Evolutionary conservation across 495 filamentous ascomycete genomes (phyloP).

Genomic region (Talaromyces thailandensis): DNA sequence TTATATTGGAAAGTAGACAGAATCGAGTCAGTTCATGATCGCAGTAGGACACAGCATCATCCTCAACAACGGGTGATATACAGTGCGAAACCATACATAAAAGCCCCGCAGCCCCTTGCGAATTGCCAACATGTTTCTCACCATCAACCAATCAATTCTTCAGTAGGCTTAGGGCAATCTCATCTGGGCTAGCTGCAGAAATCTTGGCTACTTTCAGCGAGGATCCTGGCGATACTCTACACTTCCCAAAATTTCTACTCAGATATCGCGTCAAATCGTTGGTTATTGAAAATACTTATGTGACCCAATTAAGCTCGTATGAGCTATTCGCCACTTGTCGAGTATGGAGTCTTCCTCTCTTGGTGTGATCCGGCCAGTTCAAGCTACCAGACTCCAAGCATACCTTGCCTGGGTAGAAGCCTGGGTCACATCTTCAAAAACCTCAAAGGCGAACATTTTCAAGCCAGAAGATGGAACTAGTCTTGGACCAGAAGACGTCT

Average conservation of each 20-base stretch:
- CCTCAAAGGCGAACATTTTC: neutral
- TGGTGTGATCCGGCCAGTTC: neutral
- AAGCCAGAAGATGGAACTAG: neutral
- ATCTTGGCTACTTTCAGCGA: no score
- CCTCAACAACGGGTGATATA: neutral
- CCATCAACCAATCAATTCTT: neutral
- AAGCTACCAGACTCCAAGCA: neutral
- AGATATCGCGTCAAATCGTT: no score
- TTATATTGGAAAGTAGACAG: neutral
- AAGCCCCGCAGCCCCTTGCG: neutral
- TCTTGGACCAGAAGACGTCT: neutral
- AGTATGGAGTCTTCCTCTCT: neutral
- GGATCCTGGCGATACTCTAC: no score
- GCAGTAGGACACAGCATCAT: neutral
- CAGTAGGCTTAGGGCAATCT: neutral
- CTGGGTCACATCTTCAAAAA: neutral
- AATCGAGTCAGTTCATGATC: neutral
- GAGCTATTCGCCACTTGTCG: neutral
- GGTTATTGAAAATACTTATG: neutral
- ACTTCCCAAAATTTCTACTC: no score
- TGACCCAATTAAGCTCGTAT: neutral
- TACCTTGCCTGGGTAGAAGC: neutral
- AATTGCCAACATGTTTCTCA: neutral
- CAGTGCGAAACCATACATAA: no score
- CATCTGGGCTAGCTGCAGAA: no score